These are phyloP conservation scores for Scheffersomyces stambukii DNA, from an alignment of 1,139 yeast species.

Conservation along the genomic window DNA sequence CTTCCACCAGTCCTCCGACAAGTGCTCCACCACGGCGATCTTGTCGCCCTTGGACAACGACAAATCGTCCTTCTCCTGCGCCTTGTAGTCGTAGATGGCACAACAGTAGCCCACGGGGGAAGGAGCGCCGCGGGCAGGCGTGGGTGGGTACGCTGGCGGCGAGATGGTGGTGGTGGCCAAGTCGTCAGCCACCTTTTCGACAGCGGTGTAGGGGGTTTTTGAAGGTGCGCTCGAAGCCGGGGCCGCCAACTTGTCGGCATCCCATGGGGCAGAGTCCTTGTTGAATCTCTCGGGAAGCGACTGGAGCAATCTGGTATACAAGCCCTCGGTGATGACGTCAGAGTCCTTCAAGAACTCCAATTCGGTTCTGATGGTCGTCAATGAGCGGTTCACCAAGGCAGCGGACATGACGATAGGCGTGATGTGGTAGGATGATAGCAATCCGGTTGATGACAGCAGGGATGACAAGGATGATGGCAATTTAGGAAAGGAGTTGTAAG, in stretches of 20 bases:
- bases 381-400: slow-evolving; percentile 72
- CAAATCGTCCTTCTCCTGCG: slow-evolving; percentile 72
- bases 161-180: slow-evolving; percentile 22
- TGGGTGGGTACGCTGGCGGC: slow-evolving; percentile 13
- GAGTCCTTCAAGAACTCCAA: slow-evolving; percentile 78
- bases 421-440: too few species aligned
- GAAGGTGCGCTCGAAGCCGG: too few species aligned
- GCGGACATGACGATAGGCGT: slow-evolving; percentile 33
- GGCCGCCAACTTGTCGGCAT: slow-evolving; percentile 32
- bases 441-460: background rate
- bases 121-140: slow-evolving; percentile 20
- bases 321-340: slow-evolving; percentile 61
- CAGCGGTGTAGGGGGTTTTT: slow-evolving; percentile 1
- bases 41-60: slow-evolving; percentile 61
- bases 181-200: slow-evolving; percentile 16
- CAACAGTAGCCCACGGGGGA: slow-evolving; percentile 43
- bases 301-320: slow-evolving; percentile 47
- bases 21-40: slow-evolving; percentile 64
- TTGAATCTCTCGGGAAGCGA: slow-evolving; percentile 60
- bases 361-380: slow-evolving; percentile 71
- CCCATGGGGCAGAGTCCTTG: slow-evolving; percentile 53
- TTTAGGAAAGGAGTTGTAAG: background rate
- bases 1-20: slow-evolving; percentile 89
- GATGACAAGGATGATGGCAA: background rate
- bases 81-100: slow-evolving; percentile 66